Evolutionary conservation across 768 basidiomycete species (phyloP).

Genomic region (Rhizopogon vulgaris): DNA sequence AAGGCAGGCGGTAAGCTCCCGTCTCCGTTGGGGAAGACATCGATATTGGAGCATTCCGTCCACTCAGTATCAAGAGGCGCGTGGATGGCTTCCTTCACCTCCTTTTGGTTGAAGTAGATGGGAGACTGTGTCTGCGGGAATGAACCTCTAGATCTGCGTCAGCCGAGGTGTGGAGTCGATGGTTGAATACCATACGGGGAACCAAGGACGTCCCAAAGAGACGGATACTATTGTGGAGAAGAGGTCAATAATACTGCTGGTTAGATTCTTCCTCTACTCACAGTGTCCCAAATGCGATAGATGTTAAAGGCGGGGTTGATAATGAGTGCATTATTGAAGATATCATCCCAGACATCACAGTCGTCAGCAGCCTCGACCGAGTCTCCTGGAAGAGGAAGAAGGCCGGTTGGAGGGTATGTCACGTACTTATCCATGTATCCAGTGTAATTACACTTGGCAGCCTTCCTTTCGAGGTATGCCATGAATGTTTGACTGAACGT

Average conservation of each 20-base stretch:
- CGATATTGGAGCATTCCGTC: conserved; percentile 53
- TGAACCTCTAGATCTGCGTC: conserved; percentile 37
- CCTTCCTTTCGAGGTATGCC: conserved; percentile 45
- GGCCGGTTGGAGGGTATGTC: conserved; percentile 62
- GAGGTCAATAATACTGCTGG: neutral
- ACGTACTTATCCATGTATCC: conserved; percentile 57
- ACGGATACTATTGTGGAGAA: conserved; percentile 37
- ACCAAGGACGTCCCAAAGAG: conserved; percentile 77
- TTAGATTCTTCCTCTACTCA: conserved; percentile 11
- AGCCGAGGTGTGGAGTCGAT: neutral
- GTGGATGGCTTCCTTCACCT: conserved; percentile 64
- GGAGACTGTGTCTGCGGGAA: conserved; percentile 53
- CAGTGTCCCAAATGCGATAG: conserved; percentile 72
- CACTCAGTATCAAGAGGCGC: conserved; percentile 57
- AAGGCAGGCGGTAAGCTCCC: conserved; percentile 55
- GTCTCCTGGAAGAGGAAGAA: conserved; percentile 62
- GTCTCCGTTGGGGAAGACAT: conserved; percentile 62
- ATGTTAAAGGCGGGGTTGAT: conserved; percentile 75
- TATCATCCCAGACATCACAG: conserved; percentile 64
- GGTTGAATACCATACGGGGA: conserved; percentile 48
- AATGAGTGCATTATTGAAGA: conserved; percentile 53
- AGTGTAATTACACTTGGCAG: conserved; percentile 54
- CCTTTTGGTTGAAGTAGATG: conserved; percentile 61
- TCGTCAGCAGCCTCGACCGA: conserved; percentile 38
- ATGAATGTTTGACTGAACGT: conserved; percentile 54